Evolutionary conservation across 768 basidiomycete species (phyloP), one percentile per base, ranked within the genome.

Genomic region (Tricholomella constricta): DNA sequence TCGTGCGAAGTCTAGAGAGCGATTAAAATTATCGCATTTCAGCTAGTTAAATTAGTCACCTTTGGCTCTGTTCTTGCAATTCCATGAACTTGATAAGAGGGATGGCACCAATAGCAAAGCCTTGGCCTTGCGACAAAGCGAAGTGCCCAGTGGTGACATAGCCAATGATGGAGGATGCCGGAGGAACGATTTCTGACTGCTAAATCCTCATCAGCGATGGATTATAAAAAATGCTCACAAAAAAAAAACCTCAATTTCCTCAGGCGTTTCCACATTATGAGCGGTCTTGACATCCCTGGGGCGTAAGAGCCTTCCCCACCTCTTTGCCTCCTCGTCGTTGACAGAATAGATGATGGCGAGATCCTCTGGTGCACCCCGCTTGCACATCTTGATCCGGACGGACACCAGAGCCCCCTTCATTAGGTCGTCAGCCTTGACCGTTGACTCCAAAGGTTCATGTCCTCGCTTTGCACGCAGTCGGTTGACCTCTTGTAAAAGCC

Each of bases 81-180:
- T 80, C 75, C 22, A 87, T 58, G 31, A 84, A 70, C 48, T 71
- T 71, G 23, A 67, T 61, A 11, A 94, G 64, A 3, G 90, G 74
- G 15, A 98, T 69, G 0, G 86, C 83, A 15, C 86, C 96, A 11
- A 97, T 76, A 2, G 83, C 94, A 60, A 83, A 83, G 0, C 91
- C 94, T 53, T 80, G 72, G 0, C 95, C 95, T 25, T 85, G 80
- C 0, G 84, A 78, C 7, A 98, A 77, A 1, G 94, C 95, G 65
- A 81, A 88, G 54, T 85, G 85, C 0, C 94, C 95, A 2, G 89
- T 86, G 0, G 93, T 92, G 17, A 94, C 78, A 62, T 89, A 91
- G 0, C 96, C 95, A 47, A 96, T 82, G 22, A 90, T 76, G 3
- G 70, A 64, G 3, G 72, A 65, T 42, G 75, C 63, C 1, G 72